A percentile compares a stretch with the other conserved stretches of the same genome.
These are phyloP conservation scores for Anaeramoeba ignava DNA, from an alignment of 78 protist genomes.

Conservation along the genomic window DNA sequence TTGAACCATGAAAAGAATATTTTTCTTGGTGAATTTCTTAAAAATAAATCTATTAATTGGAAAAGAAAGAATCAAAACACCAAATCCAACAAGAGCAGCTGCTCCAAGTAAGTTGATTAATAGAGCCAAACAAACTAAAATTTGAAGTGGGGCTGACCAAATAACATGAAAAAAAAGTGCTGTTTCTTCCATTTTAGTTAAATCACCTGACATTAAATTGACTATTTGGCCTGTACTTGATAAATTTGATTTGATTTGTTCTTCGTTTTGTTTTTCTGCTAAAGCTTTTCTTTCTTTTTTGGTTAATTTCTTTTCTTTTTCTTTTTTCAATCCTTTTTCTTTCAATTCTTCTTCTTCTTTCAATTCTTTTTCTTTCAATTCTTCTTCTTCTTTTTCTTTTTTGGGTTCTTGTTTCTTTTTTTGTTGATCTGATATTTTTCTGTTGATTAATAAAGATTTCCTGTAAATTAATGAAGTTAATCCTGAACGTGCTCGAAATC, in stretches of 20 bases:
- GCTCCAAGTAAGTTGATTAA: neutral
- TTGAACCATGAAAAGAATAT: neutral
- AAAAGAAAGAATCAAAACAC: neutral
- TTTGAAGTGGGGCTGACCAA: neutral
- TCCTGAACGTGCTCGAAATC: neutral
- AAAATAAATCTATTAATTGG: neutral
- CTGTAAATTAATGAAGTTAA: neutral
- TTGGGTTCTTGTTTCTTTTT: neutral
- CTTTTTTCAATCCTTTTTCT: neutral
- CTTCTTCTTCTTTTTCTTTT: neutral
- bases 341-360: neutral
- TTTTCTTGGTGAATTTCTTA: neutral
- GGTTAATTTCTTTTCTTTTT: neutral
- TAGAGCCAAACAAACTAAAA: neutral
- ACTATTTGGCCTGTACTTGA: neutral
- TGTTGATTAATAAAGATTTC: neutral
- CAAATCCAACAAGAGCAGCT: neutral
- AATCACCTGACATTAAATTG: neutral
- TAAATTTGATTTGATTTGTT: neutral
- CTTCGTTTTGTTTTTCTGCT: neutral
- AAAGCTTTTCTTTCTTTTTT: neutral
- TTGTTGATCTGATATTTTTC: neutral
- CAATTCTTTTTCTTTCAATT: neutral
- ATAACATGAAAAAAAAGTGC: neutral
- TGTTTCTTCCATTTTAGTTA: neutral